phyloP scores from a whole-genome alignment of 768 basidiomycete genomes.

The Lactifluus volemus region DNA sequence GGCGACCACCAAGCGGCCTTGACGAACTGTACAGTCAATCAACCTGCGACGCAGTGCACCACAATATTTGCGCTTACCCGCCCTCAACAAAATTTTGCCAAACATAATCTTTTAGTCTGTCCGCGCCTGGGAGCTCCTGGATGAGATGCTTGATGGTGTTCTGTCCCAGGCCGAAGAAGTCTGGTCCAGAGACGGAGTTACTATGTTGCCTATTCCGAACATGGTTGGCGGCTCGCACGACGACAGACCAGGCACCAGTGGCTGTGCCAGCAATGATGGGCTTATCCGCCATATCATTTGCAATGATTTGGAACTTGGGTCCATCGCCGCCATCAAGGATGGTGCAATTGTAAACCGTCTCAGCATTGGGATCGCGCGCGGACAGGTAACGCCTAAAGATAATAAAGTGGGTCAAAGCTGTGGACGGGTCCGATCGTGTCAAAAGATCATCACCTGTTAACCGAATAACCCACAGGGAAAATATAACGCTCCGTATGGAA shows the following conservation, averaged over 20 bases:
- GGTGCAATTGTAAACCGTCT: constrained; percentile 74
- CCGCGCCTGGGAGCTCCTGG: constrained; percentile 72
- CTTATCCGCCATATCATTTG: constrained; percentile 59
- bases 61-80: constrained; percentile 47
- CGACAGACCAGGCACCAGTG: constrained; percentile 79
- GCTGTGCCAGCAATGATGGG: constrained; percentile 80
- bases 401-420: constrained; percentile 8
- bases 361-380: constrained; percentile 53
- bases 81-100: constrained; percentile 84
- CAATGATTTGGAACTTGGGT: constrained; percentile 78
- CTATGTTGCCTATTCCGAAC: constrained; percentile 77
- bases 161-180: constrained; percentile 81
- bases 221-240: constrained; percentile 75
- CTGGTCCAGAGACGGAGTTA: constrained; percentile 82
- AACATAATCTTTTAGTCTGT: constrained; percentile 68
- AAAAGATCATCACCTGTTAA: constrained; percentile 47
- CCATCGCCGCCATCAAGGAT: constrained; percentile 81
- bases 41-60: constrained; percentile 10
- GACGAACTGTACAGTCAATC: constrained; percentile 20
- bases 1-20: constrained; percentile 71
- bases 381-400: constrained; percentile 63
- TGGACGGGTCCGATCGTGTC: background rate
- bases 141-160: constrained; percentile 87
- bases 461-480: constrained; percentile 81
- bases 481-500: constrained; percentile 87